Conservation (phyloP, 148 eudicot genomes). For the Nepenthes gracilis region DNA sequence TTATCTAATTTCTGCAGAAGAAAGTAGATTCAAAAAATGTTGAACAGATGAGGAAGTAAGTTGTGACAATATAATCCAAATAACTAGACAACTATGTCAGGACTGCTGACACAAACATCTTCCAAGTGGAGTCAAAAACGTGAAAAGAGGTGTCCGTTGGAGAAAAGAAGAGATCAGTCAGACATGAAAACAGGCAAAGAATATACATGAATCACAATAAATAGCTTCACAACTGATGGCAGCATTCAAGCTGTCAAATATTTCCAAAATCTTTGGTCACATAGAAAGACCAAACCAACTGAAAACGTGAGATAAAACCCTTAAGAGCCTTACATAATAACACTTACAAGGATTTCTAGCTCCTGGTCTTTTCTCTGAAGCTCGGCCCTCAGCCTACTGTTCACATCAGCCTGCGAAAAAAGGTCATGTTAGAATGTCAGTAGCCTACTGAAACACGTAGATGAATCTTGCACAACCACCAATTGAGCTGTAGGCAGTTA, state of each 20-base stretch:
- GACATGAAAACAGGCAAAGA: background rate
- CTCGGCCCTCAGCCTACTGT: slow-evolving; percentile 58
- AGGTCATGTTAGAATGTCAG: slow-evolving; percentile 2
- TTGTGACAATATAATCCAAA: background rate
- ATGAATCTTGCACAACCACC: background rate
- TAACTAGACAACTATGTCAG: no score
- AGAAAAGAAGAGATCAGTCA: background rate
- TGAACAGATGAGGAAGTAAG: background rate
- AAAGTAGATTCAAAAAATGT: background rate
- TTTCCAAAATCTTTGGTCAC: no score
- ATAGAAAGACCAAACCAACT: background rate
- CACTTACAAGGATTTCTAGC: slow-evolving; percentile 63
- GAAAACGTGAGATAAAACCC: background rate
- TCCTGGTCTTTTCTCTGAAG: slow-evolving; percentile 51
- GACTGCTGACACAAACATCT: background rate
- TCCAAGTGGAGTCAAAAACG: background rate
- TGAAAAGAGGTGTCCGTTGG: background rate
- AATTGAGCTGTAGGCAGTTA: background rate
- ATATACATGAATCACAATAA: no score
- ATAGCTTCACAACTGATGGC: no score
- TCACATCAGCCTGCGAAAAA: slow-evolving; percentile 69
- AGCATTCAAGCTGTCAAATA: no score
- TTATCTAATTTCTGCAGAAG: slow-evolving; percentile 47
- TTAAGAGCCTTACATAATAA: background rate
- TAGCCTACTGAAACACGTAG: background rate